A percentile compares a stretch with the other conserved stretches of the same genome.
Conservation (phyloP, 345 rosid species). For the Salix dunnii region DNA sequence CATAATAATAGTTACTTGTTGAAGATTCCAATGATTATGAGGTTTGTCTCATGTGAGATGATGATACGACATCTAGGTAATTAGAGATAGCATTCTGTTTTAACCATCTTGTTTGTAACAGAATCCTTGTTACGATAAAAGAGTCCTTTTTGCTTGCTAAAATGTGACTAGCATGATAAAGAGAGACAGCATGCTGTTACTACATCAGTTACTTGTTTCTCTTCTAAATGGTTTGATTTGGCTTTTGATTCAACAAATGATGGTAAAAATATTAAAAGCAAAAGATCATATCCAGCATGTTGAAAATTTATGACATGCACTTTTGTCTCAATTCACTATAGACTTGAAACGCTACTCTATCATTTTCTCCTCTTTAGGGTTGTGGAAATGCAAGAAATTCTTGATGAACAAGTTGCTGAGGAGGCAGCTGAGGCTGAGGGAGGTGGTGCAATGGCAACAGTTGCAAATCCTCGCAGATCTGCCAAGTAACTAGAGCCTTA, state of each 20-base stretch:
- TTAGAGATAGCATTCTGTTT: neutral
- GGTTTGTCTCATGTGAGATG: neutral
- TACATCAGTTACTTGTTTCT: neutral
- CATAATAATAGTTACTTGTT: neutral
- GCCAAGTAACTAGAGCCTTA: slow-evolving; percentile 54
- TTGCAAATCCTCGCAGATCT: slow-evolving; percentile 87
- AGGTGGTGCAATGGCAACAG: slow-evolving; percentile 80
- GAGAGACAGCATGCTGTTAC: neutral
- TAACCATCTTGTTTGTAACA: neutral
- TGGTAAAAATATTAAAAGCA: neutral
- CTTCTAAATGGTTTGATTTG: neutral
- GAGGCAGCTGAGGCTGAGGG: slow-evolving; percentile 99
- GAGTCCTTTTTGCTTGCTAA: neutral
- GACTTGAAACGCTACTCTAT: neutral
- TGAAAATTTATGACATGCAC: neutral
- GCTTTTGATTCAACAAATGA: neutral
- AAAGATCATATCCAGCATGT: neutral
- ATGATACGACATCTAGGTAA: neutral
- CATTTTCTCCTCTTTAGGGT: slow-evolving; percentile 48
- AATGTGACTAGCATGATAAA: neutral
- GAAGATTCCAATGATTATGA: neutral
- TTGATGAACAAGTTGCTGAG: slow-evolving; percentile 94
- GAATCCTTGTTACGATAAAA: neutral
- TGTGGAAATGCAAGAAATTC: slow-evolving; percentile 99
- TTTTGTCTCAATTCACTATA: neutral